Evolutionary conservation across 176 grass and related monocot genomes (phyloP), one percentile per base, ranked within the genome.

Genomic region (Rhynchospora tenuis): DNA sequence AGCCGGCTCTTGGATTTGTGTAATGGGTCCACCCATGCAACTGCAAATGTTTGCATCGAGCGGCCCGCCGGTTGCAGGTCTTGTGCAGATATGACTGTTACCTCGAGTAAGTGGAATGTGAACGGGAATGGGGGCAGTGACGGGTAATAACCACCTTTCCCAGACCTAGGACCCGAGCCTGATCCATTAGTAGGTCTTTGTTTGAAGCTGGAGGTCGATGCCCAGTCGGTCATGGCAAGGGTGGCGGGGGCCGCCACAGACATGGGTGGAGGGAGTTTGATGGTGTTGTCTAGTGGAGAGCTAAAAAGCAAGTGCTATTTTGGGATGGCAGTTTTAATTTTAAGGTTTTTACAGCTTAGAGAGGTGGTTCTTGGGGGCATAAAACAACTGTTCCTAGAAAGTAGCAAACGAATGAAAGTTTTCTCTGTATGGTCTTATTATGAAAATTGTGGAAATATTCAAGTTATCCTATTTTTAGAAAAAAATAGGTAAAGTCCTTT

Each of bases 81-180:
- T 26, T 88, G 86, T 0, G 86, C 86, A 33, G 86, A 88, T 15
- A 88, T 88, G 8, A 88, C 14, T n/a, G 80, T 79, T 64, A 88
- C 45, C 58, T 88, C 71, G 15, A 88, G 17, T 15, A 78, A 76
- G 22, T 83, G 86, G 69, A 79, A 84, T 13, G 82, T 66, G 59
- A 69, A 78, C 8, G 70, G 80, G 20, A 67, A 70, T 23, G 81
- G 86, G 27, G 81, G 72, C 7, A n/a, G 60, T 20, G 86, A 76
- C 9, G 86, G 81, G 58, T 83, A 76, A 44, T 87, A 87, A 29
- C 45, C 55, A 20, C 66, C 79, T 28, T 17, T 50, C 29, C 83
- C 54, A 6, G 20, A 51, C 42, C 61, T 65, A 28, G 50, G 14
- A 50, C 73, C 48, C 0, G 48, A 76, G 0, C 24, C 72, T 16